phyloP scores from a whole-genome alignment of 2,329 filamentous ascomycete genomes.

The Scytalidium sp. region DNA sequence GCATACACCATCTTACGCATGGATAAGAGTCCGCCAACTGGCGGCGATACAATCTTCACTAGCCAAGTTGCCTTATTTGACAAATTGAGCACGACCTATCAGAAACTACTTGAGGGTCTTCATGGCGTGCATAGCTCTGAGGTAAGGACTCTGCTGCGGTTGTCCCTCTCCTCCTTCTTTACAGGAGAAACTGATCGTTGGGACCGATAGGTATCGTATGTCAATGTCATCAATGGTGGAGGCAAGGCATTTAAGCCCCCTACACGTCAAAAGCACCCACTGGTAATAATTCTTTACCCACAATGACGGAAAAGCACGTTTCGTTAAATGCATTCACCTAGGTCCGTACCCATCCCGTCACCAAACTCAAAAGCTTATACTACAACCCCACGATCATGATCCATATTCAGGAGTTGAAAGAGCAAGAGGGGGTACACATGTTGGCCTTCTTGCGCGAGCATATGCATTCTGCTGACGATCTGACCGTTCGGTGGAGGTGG shows the following conservation, averaged over 20 bases:
- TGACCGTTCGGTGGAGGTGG: slow-evolving; percentile 67
- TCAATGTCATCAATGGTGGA: slow-evolving; percentile 25
- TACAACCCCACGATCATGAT: slow-evolving; percentile 57
- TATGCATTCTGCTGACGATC: slow-evolving; percentile 58
- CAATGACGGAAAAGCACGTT: too few species aligned
- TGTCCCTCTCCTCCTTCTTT: slow-evolving; percentile 34
- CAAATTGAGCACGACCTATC: slow-evolving; percentile 50
- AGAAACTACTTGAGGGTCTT: slow-evolving; percentile 55
- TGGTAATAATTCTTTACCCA: too few species aligned
- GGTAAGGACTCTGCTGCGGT: too few species aligned
- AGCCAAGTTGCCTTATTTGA: slow-evolving; percentile 58
- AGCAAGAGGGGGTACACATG: slow-evolving; percentile 52
- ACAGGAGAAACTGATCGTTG: slow-evolving; percentile 47
- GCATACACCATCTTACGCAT: slow-evolving; percentile 55
- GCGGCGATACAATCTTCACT: slow-evolving; percentile 56
- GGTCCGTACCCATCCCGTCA: slow-evolving; percentile 59
- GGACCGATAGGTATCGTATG: slow-evolving; percentile 47
- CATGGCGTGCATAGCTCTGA: slow-evolving; percentile 43
- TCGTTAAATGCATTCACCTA: too few species aligned
- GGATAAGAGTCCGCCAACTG: slow-evolving; percentile 48
- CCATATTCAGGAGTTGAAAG: slow-evolving; percentile 56
- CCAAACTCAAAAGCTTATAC: slow-evolving; percentile 59
- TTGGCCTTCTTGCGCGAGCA: slow-evolving; percentile 48
- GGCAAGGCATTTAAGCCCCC: slow-evolving; percentile 35
- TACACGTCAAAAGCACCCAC: slow-evolving; percentile 51